Base-by-base conservation (phyloP, 2,329 filamentous ascomycete species). In the Amauroascus verrucosus region DNA sequence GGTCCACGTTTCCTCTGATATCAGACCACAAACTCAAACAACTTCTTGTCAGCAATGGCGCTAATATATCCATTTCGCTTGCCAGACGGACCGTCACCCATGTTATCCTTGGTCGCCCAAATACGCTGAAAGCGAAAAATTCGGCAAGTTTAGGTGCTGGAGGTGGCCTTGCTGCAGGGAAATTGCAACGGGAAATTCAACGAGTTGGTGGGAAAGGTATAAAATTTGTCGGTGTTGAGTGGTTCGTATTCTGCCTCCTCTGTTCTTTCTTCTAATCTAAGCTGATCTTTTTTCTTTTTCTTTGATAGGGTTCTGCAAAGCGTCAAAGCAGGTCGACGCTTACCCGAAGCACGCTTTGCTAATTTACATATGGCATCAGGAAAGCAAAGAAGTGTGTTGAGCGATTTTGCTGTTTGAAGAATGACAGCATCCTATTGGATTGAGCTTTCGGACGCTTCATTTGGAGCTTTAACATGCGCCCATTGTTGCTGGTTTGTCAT, bases 1-100 rank as follows among this genome's bases (percentile, higher is more conserved):
- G 89, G 56, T 90, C 86, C 60, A 95, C 88, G 1, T 78, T 83
- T 56, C 89, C 90, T 1, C 69, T 81, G 22, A 79, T 95, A 57
- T 94, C 87, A 13, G 90, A 96, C 67, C 86, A 95, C 72, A 85
- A 81, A 65, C 78, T 96, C 54, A 94, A 93, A 73, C 82, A 83
- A 53, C 68, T 94, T 14, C 77, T 96, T 35, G 80, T 78, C 4
- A 76, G 82, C 54, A 81, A 95, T 64, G 91, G 90, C 18, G 91
- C 82, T 0, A 75, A 71, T 40, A 75, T 88, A 60, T 84, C 86
- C 2, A 77, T 88, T 33, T 77, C 82, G 55, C 79, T 95, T 8
- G 84, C 81, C 8, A 79, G 88, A 43, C 78, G 82, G 35, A 79
- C 77, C 48, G 87, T 95, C 59, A 95, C 89, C 32, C 90, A 96